Evolutionary conservation across 2,329 filamentous ascomycete genomes (phyloP).

Genomic region (Ophiocordyceps unilateralis): DNA sequence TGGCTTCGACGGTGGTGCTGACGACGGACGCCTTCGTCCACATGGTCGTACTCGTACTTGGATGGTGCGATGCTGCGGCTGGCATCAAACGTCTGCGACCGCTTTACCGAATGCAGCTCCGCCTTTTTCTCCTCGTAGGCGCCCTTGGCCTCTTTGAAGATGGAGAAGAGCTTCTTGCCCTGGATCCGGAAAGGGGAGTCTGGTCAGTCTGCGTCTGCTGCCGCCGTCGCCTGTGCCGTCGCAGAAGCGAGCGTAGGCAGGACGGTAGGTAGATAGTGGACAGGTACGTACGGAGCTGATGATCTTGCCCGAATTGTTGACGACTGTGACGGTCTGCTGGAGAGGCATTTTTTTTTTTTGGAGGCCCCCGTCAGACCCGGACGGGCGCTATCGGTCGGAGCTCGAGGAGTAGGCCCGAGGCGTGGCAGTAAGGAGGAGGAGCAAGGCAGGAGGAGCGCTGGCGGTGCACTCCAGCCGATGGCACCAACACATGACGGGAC

Average conservation of each 20-base stretch:
- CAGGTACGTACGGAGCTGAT: conserved; percentile 60
- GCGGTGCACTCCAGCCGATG: too few species aligned
- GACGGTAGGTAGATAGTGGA: too few species aligned
- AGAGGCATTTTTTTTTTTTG: conserved; percentile 17
- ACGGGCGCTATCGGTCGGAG: too few species aligned
- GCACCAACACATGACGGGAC: too few species aligned
- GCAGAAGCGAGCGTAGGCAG: too few species aligned
- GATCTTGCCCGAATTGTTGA: conserved; percentile 81
- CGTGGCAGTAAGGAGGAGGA: too few species aligned
- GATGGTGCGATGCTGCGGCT: conserved; percentile 7
- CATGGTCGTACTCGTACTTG: conserved; percentile 12
- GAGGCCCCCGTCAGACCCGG: too few species aligned
- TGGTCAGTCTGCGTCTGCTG: not conserved
- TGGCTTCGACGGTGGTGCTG: not conserved
- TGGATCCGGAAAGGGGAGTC: conserved; percentile 17
- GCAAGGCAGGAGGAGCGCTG: too few species aligned
- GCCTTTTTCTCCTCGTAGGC: conserved; percentile 81
- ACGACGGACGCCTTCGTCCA: not conserved
- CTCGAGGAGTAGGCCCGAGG: too few species aligned
- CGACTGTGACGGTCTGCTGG: conserved; percentile 66
- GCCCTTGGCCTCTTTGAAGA: conserved; percentile 83
- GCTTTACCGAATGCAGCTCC: conserved; percentile 53
- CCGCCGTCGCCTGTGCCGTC: too few species aligned
- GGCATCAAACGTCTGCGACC: conserved; percentile 39
- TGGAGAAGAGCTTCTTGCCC: conserved; percentile 78